phyloP scores from a whole-genome alignment of 2,329 filamentous ascomycete genomes.

The Cytospora leucostoma region DNA sequence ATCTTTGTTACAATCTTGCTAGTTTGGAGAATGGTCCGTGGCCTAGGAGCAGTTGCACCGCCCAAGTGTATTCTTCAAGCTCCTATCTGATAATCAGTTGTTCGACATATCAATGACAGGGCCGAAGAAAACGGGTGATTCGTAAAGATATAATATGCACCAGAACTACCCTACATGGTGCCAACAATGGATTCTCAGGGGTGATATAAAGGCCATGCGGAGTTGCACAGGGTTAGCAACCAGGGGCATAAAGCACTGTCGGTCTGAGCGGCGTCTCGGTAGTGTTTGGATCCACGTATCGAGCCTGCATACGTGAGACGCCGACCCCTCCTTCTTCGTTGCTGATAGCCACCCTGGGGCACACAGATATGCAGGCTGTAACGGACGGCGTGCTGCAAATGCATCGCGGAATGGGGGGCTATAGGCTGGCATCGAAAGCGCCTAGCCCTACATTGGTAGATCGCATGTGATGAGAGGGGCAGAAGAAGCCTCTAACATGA shows the following conservation, averaged over 20 bases:
- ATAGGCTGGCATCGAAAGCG: constrained; percentile 20
- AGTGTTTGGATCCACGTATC: constrained; percentile 12
- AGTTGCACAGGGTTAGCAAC: constrained; percentile 6
- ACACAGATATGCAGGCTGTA: constrained; percentile 12
- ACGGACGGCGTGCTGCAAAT: constrained; percentile 11
- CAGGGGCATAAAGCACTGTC: not conserved
- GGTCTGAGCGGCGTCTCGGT: constrained; percentile 15
- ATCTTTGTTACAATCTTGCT: no score
- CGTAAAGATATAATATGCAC: no score
- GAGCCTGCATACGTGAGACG: constrained; percentile 10
- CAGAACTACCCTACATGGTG: no score
- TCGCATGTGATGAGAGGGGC: not conserved
- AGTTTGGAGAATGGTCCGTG: no score
- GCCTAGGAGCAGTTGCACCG: no score
- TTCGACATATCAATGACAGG: no score
- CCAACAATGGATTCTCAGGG: no score
- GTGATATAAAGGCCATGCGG: not conserved
- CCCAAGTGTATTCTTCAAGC: no score
- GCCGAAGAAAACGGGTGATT: no score
- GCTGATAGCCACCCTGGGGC: constrained; percentile 1
- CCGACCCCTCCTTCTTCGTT: constrained; percentile 1
- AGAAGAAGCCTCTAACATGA: not conserved
- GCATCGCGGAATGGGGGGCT: constrained; percentile 6
- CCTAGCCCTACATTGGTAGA: constrained; percentile 7
- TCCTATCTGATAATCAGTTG: no score